Evolutionary conservation across 192 early-diverging fungal species (phyloP).

Genomic region (Umbelopsis isabellina): DNA sequence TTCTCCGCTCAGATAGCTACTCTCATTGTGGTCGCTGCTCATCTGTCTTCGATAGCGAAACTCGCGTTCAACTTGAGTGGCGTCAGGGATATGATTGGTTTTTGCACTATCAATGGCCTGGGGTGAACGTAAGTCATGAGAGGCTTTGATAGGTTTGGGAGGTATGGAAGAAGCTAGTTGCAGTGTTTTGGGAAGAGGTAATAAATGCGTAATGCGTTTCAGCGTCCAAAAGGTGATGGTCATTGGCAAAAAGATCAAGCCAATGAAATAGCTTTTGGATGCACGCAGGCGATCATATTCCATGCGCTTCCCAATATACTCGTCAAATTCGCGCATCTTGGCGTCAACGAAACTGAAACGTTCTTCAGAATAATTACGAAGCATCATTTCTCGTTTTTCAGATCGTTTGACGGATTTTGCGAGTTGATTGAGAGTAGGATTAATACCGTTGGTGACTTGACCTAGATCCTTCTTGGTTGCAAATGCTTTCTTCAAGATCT

Average conservation of each 20-base stretch:
- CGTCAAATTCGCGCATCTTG: slow-evolving; percentile 60
- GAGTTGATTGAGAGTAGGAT: slow-evolving; percentile 56
- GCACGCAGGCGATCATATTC: slow-evolving; percentile 53
- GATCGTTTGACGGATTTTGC: slow-evolving; percentile 55
- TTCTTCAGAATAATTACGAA: slow-evolving; percentile 56
- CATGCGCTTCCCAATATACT: slow-evolving; percentile 50
- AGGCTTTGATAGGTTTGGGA: slow-evolving; percentile 15
- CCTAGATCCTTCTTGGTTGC: slow-evolving; percentile 59
- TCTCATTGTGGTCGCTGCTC: not conserved
- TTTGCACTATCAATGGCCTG: not conserved
- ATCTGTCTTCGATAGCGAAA: not conserved
- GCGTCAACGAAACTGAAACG: slow-evolving; percentile 52
- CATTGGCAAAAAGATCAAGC: slow-evolving; percentile 54
- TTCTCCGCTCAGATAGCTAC: slow-evolving; percentile 18
- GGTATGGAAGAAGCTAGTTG: not conserved
- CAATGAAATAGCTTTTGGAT: slow-evolving; percentile 34
- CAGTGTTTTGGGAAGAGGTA: slow-evolving; percentile 29
- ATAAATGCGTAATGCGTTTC: slow-evolving; percentile 28
- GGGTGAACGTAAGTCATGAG: slow-evolving; percentile 8
- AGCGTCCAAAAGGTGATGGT: slow-evolving; percentile 48
- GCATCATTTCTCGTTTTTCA: slow-evolving; percentile 57
- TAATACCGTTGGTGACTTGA: slow-evolving; percentile 50
- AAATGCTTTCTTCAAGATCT: slow-evolving; percentile 49
- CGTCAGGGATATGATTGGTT: slow-evolving; percentile 1
- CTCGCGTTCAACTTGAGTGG: slow-evolving; percentile 7